Percentiles rank a stretch among this genome's conserved stretches.
These are phyloP conservation scores for Colletotrichum tropicicola DNA, from an alignment of 2,329 filamentous ascomycete genomes.

Conservation along the genomic window DNA sequence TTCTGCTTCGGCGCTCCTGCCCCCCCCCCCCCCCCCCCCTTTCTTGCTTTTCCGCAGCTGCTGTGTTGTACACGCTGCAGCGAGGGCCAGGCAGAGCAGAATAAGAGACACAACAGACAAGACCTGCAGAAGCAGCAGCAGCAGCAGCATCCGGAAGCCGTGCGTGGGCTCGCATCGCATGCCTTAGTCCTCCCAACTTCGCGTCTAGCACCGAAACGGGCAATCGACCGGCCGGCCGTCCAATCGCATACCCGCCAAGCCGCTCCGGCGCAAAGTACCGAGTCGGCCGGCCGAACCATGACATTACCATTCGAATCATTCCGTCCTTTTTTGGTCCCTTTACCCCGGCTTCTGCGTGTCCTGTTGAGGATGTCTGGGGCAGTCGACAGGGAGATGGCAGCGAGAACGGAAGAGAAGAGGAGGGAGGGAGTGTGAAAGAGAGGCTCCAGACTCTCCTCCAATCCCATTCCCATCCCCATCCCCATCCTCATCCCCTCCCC, in stretches of 20 bases:
- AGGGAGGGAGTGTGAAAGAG: background rate
- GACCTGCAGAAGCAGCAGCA: too few relatives aligned
- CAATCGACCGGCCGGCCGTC: constrained; percentile 19
- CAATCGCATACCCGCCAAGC: constrained; percentile 27
- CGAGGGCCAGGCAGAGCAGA: too few relatives aligned
- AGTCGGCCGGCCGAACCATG: constrained; percentile 1
- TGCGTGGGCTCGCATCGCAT: constrained; percentile 21
- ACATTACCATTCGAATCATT: background rate
- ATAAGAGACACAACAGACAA: too few relatives aligned
- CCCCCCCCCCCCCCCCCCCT: background rate
- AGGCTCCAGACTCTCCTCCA: background rate
- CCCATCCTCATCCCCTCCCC: background rate
- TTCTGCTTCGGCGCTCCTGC: too few relatives aligned
- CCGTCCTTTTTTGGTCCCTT: background rate
- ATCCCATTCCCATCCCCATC: background rate
- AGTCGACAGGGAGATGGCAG: too few relatives aligned
- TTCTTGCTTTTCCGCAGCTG: background rate
- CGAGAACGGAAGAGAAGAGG: background rate
- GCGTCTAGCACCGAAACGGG: constrained; percentile 30
- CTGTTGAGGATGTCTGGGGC: too few relatives aligned
- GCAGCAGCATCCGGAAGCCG: constrained; percentile 6
- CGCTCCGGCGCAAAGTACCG: constrained; percentile 25
- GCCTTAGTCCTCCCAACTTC: constrained; percentile 22
- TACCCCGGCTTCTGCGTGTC: too few relatives aligned
- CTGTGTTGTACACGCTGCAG: too few relatives aligned